Evolutionary conservation across 2,329 filamentous ascomycete genomes (phyloP).

Genomic region (Beauveria varroae): DNA sequence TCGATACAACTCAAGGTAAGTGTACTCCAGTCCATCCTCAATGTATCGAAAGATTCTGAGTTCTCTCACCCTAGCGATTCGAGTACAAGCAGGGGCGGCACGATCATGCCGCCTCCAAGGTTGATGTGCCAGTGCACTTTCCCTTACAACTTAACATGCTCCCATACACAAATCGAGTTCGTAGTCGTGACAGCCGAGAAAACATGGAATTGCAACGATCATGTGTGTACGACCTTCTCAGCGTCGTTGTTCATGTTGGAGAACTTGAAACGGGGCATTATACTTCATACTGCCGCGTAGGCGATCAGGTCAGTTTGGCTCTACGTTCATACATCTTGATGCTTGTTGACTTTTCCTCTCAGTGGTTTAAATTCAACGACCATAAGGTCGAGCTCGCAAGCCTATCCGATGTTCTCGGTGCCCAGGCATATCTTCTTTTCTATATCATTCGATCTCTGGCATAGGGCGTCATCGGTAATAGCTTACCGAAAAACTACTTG

Average conservation of each 20-base stretch:
- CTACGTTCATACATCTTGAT: not conserved
- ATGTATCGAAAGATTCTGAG: not conserved
- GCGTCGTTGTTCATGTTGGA: slow-evolving; percentile 87
- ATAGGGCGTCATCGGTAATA: too few species aligned
- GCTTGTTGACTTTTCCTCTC: slow-evolving; percentile 15
- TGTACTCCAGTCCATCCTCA: not conserved
- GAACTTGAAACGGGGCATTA: slow-evolving; percentile 92
- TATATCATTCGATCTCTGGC: slow-evolving; percentile 64
- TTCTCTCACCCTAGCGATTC: slow-evolving; percentile 43
- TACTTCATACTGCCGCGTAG: slow-evolving; percentile 78
- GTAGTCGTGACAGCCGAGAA: slow-evolving; percentile 41
- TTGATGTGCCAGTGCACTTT: slow-evolving; percentile 80
- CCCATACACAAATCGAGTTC: slow-evolving; percentile 71
- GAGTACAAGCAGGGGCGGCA: slow-evolving; percentile 62
- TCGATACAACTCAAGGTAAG: slow-evolving; percentile 86
- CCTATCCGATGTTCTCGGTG: slow-evolving; percentile 76
- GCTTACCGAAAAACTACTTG: too few species aligned
- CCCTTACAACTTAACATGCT: slow-evolving; percentile 83
- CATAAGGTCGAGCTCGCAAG: slow-evolving; percentile 81
- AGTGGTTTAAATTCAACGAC: slow-evolving; percentile 97
- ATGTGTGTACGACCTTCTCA: slow-evolving; percentile 79
- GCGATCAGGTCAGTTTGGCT: slow-evolving; percentile 46
- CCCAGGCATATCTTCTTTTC: slow-evolving; percentile 85
- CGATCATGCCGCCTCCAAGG: slow-evolving; percentile 71
- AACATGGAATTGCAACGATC: slow-evolving; percentile 53